Base-by-base conservation (phyloP, 2,329 filamentous ascomycete species). In the Raffaelea deltoideospora region DNA sequence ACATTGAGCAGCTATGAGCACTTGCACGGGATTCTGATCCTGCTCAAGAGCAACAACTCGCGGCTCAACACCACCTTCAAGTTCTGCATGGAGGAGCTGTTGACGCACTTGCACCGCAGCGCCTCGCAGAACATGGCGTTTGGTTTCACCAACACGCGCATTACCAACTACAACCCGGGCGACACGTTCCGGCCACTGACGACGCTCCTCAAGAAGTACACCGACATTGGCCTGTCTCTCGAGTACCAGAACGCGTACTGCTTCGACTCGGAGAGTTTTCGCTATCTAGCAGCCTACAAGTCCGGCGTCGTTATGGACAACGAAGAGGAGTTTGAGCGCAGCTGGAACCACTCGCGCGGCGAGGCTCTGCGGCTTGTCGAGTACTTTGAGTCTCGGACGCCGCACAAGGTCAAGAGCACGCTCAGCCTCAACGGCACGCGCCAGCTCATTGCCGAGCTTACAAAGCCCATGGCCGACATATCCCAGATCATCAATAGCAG, bases 211-310 rank as follows among this genome's bases (percentile, higher is more conserved):
- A 33, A 26, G 1, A 43, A 53, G 18, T 49, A 57, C 42, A 35
- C 39, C 4, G 48, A 54, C 14, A 39, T 58, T n/a, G 46, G 48
- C 2, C 35, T 59, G 4, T 39, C 37, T 0, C 46, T 61, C 3
- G 44, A 44, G n/a, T 42, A 44, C n/a, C 26, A 50, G 5, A 55
- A 50, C 3, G 51, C 48, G 1, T 64, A 57, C 39, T 63, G 57
- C 41, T 63, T 63, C 32, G 60, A 64, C 40, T 61, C 58, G 1
- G 58, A 63, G 44, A 56, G 54, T 26, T 63, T 63, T 40, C 56
- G 58, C 5, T 63, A 51, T 33, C 47, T 64, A 0, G 59, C 59
- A 3, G 57, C 58, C 1, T 41, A 41, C 26, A 57, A 57, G 40
- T 43, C 54, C 10, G 50, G 43, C 4, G 31, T 53, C 15, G 35